These are phyloP conservation scores for Verruconis gallopava DNA, from an alignment of 2,329 filamentous ascomycete genomes.

Conservation along the genomic window DNA sequence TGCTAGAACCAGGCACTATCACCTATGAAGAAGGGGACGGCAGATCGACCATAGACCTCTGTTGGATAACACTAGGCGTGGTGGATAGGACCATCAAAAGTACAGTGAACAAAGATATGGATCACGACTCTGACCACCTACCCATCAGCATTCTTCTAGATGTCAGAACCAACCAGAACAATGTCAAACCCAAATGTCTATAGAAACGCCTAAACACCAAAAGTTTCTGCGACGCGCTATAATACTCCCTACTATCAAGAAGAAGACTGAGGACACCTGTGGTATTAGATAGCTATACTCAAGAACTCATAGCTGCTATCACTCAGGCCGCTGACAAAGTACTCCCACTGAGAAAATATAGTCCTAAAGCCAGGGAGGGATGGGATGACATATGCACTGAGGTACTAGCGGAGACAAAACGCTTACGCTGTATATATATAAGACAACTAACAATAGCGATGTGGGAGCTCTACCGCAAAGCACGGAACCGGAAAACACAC, in stretches of 20 bases:
- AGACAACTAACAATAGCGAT: background rate
- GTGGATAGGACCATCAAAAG: constrained; percentile 12
- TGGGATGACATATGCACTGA: constrained; percentile 12
- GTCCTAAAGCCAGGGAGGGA: constrained; percentile 8
- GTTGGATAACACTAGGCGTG: constrained; percentile 11
- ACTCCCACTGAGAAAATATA: constrained; percentile 7
- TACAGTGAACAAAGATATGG: constrained; percentile 10
- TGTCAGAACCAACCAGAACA: constrained; percentile 7
- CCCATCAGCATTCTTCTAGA: constrained; percentile 15
- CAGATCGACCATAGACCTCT: constrained; percentile 12
- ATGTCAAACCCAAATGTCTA: constrained; percentile 7
- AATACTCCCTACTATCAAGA: constrained; percentile 10
- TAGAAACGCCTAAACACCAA: constrained; percentile 10
- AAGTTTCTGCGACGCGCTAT: constrained; percentile 6
- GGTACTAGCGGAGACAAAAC: constrained; percentile 12
- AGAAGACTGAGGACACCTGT: constrained; percentile 11
- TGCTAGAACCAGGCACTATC: constrained; percentile 10
- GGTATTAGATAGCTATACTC: constrained; percentile 11
- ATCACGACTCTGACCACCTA: constrained; percentile 16
- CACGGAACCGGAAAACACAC: background rate
- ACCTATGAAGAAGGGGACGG: constrained; percentile 11
- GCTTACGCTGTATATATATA: constrained; percentile 10
- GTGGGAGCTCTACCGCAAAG: background rate
- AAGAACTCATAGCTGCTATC: constrained; percentile 11
- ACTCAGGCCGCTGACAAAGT: constrained; percentile 10